Base-by-base conservation (phyloP, 768 basidiomycete genomes). In the Thelephora aurantiotincta region DNA sequence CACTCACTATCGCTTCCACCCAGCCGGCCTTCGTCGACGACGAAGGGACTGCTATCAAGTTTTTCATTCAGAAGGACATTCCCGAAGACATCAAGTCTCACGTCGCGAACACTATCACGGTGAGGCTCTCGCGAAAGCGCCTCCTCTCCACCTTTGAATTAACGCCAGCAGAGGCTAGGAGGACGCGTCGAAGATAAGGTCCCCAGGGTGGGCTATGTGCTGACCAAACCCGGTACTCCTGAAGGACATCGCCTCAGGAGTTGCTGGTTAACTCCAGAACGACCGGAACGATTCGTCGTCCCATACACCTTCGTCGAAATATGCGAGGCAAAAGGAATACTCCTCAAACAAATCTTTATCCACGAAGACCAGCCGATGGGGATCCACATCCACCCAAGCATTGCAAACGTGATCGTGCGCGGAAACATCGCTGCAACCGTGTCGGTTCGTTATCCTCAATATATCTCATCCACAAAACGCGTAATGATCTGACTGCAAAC, bases 61-160 rank as follows among this genome's bases (percentile, higher is more conserved):
- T 89, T 58, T 89, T 88, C 60, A 74, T 89, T 16, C 85, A 88
- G 58, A 85, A 83, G 57, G 84, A 88, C 60, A 68, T 89, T 7
- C 63, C 75, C 3, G 70, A 78, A 48, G 76, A 80, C 54, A 67
- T 77, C 18, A 80, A 82, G 54, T 77, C 78, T 14, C 80, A 86
- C 51, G 61, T 87, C 26, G 80, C 78, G 56, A 82, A 85, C 59
- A 80, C 73, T 12, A 82, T 87, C 45, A 76, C 82, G 0, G 84
- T 86, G 48, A n/a, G 34, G 9, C 43, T 20, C 23, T 7, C 12
- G 5, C 37, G n/a, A 20, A n/a, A 12, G 36, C 6, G 26, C 16
- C 18, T 47, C 33, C 47, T 30, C 33, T 43, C 13, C 22, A 41
- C 33, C 43, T 33, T 11, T 51, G 7, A 51, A 37, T 42, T 13